Evolutionary conservation across 345 rosid species (phyloP).

Genomic region (thale cress (Arabidopsis thaliana)): TAIR10.1 NC_003074.8:8880001-8880500

Average conservation of each 20-base stretch:
- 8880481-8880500: neutral
- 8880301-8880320: slow-evolving; percentile 82
- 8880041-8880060: neutral
- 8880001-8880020: neutral
- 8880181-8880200: slow-evolving; percentile 41
- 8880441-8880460: slow-evolving; percentile 27
- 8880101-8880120: slow-evolving; percentile 17
- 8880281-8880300: slow-evolving; percentile 53
- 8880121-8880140: slow-evolving; percentile 20
- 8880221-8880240: slow-evolving; percentile 28
- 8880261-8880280: slow-evolving; percentile 34
- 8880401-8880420: slow-evolving; percentile 76
- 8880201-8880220: slow-evolving; percentile 34
- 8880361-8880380: slow-evolving; percentile 81
- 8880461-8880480: slow-evolving; percentile 7
- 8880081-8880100: neutral
- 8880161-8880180: slow-evolving; percentile 13
- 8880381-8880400: slow-evolving; percentile 88
- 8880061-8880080: neutral
- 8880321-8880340: slow-evolving; percentile 82
- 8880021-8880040: neutral
- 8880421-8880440: neutral
- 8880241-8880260: slow-evolving; percentile 39
- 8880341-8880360: slow-evolving; percentile 79
- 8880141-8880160: neutral